phyloP scores from a whole-genome alignment of 2,329 filamentous ascomycete genomes.

The Chaetomiaceae sp. region DNA sequence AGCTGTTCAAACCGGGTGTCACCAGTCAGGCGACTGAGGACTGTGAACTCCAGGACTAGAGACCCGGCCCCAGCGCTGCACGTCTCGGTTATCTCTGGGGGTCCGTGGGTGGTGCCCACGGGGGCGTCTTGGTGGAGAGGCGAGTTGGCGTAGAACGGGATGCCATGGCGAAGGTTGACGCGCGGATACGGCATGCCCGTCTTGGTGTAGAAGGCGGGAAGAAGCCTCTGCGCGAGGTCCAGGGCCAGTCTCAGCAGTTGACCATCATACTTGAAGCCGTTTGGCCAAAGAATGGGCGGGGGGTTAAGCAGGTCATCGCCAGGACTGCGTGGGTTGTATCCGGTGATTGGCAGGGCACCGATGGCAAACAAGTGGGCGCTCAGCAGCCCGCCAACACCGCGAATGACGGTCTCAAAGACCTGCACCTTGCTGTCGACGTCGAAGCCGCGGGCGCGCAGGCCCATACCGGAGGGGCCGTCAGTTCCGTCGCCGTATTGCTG shows the following conservation, averaged over 20 bases:
- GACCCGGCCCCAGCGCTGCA: conserved; percentile 97
- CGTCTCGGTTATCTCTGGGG: conserved; percentile 81
- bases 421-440: conserved; percentile 97
- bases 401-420: conserved; percentile 96
- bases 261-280: conserved; percentile 78
- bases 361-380: conserved; percentile 92
- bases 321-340: conserved; percentile 57
- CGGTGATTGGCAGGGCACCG: conserved; percentile 80
- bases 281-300: conserved; percentile 63
- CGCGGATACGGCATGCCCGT: conserved; percentile 93
- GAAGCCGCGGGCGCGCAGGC: conserved; percentile 73
- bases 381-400: conserved; percentile 83
- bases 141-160: conserved; percentile 88
- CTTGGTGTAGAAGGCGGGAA: conserved; percentile 87
- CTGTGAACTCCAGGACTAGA: conserved; percentile 87
- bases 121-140: conserved; percentile 59
- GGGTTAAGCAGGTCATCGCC: conserved; percentile 43
- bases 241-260: conserved; percentile 85
- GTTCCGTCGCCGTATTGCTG: conserved; percentile 83
- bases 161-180: conserved; percentile 85
- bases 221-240: conserved; percentile 75
- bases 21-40: conserved; percentile 80
- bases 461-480: conserved; percentile 61
- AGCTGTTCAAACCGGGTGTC: conserved; percentile 83
- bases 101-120: conserved; percentile 35